Conservation (phyloP, 805 yeast genomes). For the Wickerhamomyces queroliae region DNA sequence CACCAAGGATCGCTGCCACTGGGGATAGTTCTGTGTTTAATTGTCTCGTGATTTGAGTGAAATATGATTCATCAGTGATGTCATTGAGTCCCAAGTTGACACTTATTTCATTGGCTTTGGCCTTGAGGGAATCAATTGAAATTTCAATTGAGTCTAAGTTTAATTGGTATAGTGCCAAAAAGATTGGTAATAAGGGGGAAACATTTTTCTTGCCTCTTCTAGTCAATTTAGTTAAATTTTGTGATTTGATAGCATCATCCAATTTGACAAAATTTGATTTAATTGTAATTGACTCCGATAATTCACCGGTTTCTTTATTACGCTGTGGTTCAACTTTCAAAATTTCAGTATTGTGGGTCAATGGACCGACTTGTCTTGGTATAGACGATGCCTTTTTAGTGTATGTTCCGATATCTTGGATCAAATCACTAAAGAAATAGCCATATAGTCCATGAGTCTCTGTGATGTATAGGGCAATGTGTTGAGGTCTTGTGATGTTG, state of each 20-base stretch:
- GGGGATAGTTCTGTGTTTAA: constrained; percentile 68
- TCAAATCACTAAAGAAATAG: constrained; percentile 72
- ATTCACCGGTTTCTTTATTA: constrained; percentile 29
- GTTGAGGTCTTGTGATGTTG: constrained; percentile 43
- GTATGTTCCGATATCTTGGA: constrained; percentile 50
- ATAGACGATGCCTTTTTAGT: constrained; percentile 44
- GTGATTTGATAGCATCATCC: constrained; percentile 25
- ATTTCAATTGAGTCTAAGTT: constrained; percentile 21
- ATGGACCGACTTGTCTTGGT: constrained; percentile 46
- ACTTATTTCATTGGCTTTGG: constrained; percentile 26
- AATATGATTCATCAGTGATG: constrained; percentile 35
- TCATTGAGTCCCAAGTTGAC: constrained; percentile 33
- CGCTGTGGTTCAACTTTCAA: constrained; percentile 27
- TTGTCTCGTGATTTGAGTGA: constrained; percentile 40
- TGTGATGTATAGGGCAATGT: constrained; percentile 62
- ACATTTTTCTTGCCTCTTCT: constrained; percentile 40
- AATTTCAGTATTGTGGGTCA: constrained; percentile 36
- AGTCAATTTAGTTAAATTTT: constrained; percentile 19
- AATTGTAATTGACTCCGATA: constrained; percentile 31
- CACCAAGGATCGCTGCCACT: constrained; percentile 83
- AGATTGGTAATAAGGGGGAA: constrained; percentile 50
- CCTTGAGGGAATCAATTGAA: constrained; percentile 23
- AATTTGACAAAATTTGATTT: constrained; percentile 33
- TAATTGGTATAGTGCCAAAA: constrained; percentile 52
- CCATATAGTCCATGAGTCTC: constrained; percentile 81